phyloP scores from a whole-genome alignment of 805 yeast genomes.

The Brettanomyces bruxellensis region DNA sequence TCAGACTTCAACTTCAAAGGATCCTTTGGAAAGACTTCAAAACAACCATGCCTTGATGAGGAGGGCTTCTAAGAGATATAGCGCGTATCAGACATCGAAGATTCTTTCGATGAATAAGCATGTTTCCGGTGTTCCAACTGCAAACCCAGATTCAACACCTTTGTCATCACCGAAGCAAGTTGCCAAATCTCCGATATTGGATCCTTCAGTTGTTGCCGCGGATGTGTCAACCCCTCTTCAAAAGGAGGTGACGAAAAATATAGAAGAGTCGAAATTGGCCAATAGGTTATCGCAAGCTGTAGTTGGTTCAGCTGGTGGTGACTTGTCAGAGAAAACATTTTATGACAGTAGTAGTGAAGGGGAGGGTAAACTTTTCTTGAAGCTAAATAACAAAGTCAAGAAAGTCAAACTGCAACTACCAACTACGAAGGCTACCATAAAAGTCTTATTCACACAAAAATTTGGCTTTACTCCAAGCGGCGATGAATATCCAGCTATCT shows the following conservation, averaged over 20 bases:
- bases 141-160: not conserved
- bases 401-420: constrained; percentile 40
- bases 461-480: constrained; percentile 67
- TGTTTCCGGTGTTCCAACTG: not conserved
- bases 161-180: not conserved
- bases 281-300: constrained; percentile 4
- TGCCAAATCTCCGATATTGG: constrained; percentile 3
- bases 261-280: constrained; percentile 17
- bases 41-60: constrained; percentile 78
- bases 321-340: not conserved
- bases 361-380: constrained; percentile 33
- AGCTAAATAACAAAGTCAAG: constrained; percentile 44
- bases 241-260: constrained; percentile 16
- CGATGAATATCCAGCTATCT: constrained; percentile 63
- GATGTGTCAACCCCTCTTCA: constrained; percentile 8
- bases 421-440: constrained; percentile 41
- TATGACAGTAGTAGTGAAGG: not conserved
- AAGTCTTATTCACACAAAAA: constrained; percentile 75
- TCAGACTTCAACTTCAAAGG: constrained; percentile 17
- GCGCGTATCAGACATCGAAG: constrained; percentile 65
- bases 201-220: not conserved
- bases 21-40: constrained; percentile 71
- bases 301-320: not conserved
- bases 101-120: constrained; percentile 19
- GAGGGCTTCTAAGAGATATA: constrained; percentile 87